Base-by-base conservation (phyloP, 805 yeast genomes). In the Candida patagonica region DNA sequence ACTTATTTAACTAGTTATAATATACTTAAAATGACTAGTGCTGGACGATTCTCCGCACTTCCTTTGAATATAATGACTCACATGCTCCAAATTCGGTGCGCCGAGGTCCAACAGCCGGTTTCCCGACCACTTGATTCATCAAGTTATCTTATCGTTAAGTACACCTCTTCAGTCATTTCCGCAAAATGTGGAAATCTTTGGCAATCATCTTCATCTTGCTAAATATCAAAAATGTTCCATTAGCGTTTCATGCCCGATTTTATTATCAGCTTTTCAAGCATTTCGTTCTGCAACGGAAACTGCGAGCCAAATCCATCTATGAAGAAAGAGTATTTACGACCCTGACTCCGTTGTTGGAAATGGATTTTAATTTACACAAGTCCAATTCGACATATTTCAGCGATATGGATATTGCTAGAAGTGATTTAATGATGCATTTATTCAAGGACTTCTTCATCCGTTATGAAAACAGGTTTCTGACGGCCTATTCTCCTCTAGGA, bases 331-430 rank as follows among this genome's bases (percentile, higher is more conserved):
- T 56, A 10, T 65, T 65, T 47, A 47, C 57, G 17, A 71, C 87
- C 0, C 74, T 73, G 44, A 82, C 81, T 22, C 78, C 89, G 1
- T 76, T 82, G 6, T 61, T 82, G 53, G 96, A 88, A 55, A 77
- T 85, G 54, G 96, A 88, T 59, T 73, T 83, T 65, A 85, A 85
- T 54, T 52, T 86, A 35, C 97, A 88, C 65, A 89, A 88, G 63
- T 76, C 81, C 42, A 89, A 89, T 57, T 77, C 89, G 5, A 81
- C 95, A 1, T 89, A 88, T 60, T 80, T 82, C 53, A 62, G 68
- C 15, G 96, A 88, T 49, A 65, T 85, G 55, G 96, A 88, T 55
- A 67, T 86, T 46, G 76, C 84, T 2, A 74, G 96, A 55, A 68
- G 82, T 6, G 74, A 76, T 42, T 59, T 79, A 40, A 63, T 86